Evolutionary conservation across 495 filamentous ascomycete species (phyloP), one percentile per base, ranked within the genome.

Genomic region (Trichoderma virens): DNA sequence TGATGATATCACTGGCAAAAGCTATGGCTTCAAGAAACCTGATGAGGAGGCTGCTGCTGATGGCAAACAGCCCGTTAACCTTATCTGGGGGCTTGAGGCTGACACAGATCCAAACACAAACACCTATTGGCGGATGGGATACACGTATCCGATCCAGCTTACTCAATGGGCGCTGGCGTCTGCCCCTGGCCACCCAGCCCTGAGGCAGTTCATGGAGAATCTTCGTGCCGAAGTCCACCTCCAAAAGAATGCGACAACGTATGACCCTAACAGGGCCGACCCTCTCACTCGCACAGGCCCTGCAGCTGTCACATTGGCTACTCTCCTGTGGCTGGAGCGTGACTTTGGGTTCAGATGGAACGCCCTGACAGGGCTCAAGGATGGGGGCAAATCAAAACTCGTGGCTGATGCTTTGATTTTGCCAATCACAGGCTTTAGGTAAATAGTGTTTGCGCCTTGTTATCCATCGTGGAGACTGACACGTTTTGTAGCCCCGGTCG

Each of bases 1-100:
- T 11, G 51, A 56, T 30, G 51, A 56, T 18, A 27, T 56, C 51
- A 56, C 51, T 18, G 25, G 25, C 23, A 56, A 30, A 27, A 56
- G 23, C 27, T 30, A 56, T 23, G 51, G 51, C 3, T n/a, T 30
- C 51, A 51, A 51, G 45, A 25, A 20, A 7, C 45, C 45, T n/a
- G n/a, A n/a, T n/a, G n/a, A n/a, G 3, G n/a, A 51, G 45, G 45
- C 18, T 2, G 45, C 8, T 16, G 45, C 45, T n/a, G 6, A 51
- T 51, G 45, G 45, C 45, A 51, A 7, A 16, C 51, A 30, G 51
- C 51, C 51, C 23, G 51, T 56, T 30, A 56, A 56, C 51, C 51
- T 56, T 30, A 27, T 56, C 23, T 56, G 51, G 51, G 51, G 51
- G 11, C 23, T 56, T 18, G 51, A 56, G 11, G 51, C 51, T 14